Conservation (phyloP, 257 asterid species). For the Solanum clarkiae region DNA sequence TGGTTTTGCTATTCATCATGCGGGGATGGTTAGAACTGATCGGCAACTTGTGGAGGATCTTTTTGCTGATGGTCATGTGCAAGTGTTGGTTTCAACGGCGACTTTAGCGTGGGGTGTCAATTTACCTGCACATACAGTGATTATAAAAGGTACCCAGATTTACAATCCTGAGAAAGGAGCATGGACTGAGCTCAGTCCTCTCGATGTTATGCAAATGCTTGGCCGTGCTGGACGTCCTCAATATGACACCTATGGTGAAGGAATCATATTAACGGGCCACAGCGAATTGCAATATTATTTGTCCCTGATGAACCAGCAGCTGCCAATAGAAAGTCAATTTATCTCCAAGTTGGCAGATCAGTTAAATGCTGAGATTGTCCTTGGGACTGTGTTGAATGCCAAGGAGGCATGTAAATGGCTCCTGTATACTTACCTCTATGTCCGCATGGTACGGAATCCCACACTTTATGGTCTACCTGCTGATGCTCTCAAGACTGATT, state of each 20-base stretch:
- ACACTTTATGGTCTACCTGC: slow-evolving; percentile 26
- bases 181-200: slow-evolving; percentile 34
- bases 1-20: slow-evolving; percentile 39
- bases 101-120: slow-evolving; percentile 43
- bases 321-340: slow-evolving; percentile 35
- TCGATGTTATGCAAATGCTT: slow-evolving; percentile 41
- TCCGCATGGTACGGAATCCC: slow-evolving; percentile 33
- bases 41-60: slow-evolving; percentile 29
- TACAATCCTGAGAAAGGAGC: slow-evolving; percentile 36
- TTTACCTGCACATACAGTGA: slow-evolving; percentile 37
- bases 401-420: slow-evolving; percentile 35
- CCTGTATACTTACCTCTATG: slow-evolving; percentile 28
- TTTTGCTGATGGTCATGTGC: slow-evolving; percentile 24
- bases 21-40: slow-evolving; percentile 33
- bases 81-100: slow-evolving; percentile 36
- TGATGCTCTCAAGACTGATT: slow-evolving; percentile 15
- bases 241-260: slow-evolving; percentile 28
- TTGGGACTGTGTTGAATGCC: slow-evolving; percentile 33
- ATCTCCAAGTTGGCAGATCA: slow-evolving; percentile 35
- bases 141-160: slow-evolving; percentile 34
- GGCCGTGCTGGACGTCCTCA: slow-evolving; percentile 48
- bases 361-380: slow-evolving; percentile 37
- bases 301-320: slow-evolving; percentile 34
- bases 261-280: slow-evolving; percentile 29
- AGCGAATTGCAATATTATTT: slow-evolving; percentile 27